Base-by-base conservation (phyloP, 1,284 basidiomycete species). In the Apiotrichum gracile region DNA sequence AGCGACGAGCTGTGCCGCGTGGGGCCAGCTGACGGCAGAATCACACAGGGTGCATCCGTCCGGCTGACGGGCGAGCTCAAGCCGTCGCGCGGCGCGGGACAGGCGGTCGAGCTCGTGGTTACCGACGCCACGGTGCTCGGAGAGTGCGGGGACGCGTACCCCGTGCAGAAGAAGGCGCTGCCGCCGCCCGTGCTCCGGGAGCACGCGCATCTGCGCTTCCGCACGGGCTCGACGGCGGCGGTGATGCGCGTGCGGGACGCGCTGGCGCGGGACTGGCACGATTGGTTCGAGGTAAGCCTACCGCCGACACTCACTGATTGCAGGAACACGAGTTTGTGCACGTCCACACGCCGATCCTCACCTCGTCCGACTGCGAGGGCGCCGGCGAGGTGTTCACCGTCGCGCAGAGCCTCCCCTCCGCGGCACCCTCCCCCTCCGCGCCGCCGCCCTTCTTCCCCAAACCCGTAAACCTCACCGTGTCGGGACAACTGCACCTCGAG, bases 291-390 rank as follows among this genome's bases (percentile, higher is more conserved):
- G 74, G 89, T 88, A 66, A 58, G 80, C 60, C 14, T 33, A 22
- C 10, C 6, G n/a, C 31, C 13, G 25, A 40, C 47, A 19, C n/a
- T 34, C 33, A 14, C 12, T 12, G 33, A 14, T 34, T 34, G 27
- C 65, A 91, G 86, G 75, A 74, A 22, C 80, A 88, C 73, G 88
- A 85, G 29, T 97, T 96, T 70, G 76, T 80, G 43, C 84, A 88
- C 63, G 80, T 83, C 17, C 85, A 94, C 62, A 87, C 91, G 0
- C 94, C 96, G 1, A 80, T 97, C 40, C 77, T 97, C 35, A 97
- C 94, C 0, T 83, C 84, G 9, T 91, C 85, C 60, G 96, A 98
- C 73, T 94, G 92, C 61, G 94, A 98, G 78, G 96, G 94, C n/a
- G 93, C 88, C 4, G 94, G 96, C 19, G 92, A 97, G 74, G 84